Evolutionary conservation across 2,329 filamentous ascomycete genomes (phyloP), one percentile per base, ranked within the genome.

Genomic region (Fusarium penzigii): DNA sequence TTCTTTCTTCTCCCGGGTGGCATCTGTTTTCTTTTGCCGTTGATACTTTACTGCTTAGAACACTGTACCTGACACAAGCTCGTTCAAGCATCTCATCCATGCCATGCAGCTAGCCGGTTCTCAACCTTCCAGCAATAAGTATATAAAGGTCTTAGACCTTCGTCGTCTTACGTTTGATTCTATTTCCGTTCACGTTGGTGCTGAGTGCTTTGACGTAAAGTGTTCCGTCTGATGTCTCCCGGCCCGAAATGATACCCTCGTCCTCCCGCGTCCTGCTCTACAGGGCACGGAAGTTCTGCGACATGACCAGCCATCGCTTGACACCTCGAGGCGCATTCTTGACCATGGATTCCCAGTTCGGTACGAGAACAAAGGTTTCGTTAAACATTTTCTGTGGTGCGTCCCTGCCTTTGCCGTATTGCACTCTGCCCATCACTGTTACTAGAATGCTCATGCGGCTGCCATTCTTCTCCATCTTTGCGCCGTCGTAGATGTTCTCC

Each of bases 291-390:
- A 89, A 90, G 65, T 86, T 90, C 71, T 92, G 88, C 56, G 84
- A 89, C 66, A 85, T 79, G 61, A 90, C 82, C 51, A 91, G 71
- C 80, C 85, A 89, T 60, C 78, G 77, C 65, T 79, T 81, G 48
- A 78, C 64, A 2, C 78, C 78, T 53, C 79, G 78, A 3, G 78
- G 70, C 36, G 81, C 78, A 57, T 82, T 84, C 49, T 74, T 73
- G 5, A 73, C 75, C 59, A 80, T 75, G 1, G 78, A 72, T 58
- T 86, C 82, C 82, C 84, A 81, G 72, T 90, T 90, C 8, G 92
- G 90, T 38, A 93, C 88, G 49, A 96, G 76, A 20, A 95, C 82
- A 68, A 96, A 87, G 1, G 82, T 87, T 70, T 96, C 92, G 64
- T 85, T 88, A 69, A 96, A 96, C 36, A 83, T 84, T 60, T 84